phyloP scores from a whole-genome alignment of 495 filamentous ascomycete genomes.

The Podospora comata region DNA sequence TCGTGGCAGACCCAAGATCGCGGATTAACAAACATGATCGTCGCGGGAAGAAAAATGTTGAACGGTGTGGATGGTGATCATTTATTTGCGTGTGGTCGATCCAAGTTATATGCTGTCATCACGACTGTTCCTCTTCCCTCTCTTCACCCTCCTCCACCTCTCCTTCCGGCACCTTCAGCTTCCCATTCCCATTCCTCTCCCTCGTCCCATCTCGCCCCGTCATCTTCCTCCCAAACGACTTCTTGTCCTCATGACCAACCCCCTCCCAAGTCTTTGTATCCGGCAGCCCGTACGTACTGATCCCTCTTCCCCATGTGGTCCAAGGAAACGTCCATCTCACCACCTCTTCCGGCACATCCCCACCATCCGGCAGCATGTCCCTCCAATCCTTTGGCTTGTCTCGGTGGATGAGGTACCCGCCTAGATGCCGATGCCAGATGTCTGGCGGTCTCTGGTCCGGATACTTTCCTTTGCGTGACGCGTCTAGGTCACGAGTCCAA shows the following conservation, averaged over 20 bases:
- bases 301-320: slow-evolving; percentile 36
- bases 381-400: slow-evolving; percentile 36
- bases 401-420: slow-evolving; percentile 33
- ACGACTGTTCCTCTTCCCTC: slow-evolving; percentile 19
- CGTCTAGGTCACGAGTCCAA: slow-evolving; percentile 16
- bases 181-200: slow-evolving; percentile 9
- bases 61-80: neutral
- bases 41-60: neutral
- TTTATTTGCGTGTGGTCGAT: no score
- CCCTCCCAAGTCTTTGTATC: slow-evolving; percentile 38
- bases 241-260: slow-evolving; percentile 32
- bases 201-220: neutral
- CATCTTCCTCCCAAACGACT: slow-evolving; percentile 27
- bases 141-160: neutral
- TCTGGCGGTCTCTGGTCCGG: slow-evolving; percentile 25
- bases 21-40: neutral
- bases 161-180: neutral
- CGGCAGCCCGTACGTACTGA: slow-evolving; percentile 34
- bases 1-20: neutral
- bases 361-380: slow-evolving; percentile 18
- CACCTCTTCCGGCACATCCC: slow-evolving; percentile 27
- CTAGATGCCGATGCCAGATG: slow-evolving; percentile 32
- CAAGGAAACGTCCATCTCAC: slow-evolving; percentile 32
- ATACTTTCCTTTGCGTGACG: slow-evolving; percentile 4
- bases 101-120: neutral